These are phyloP conservation scores for Globisporangium apiculatum DNA, from an alignment of 352 stramenopile genomes.

Conservation along the genomic window DNA sequence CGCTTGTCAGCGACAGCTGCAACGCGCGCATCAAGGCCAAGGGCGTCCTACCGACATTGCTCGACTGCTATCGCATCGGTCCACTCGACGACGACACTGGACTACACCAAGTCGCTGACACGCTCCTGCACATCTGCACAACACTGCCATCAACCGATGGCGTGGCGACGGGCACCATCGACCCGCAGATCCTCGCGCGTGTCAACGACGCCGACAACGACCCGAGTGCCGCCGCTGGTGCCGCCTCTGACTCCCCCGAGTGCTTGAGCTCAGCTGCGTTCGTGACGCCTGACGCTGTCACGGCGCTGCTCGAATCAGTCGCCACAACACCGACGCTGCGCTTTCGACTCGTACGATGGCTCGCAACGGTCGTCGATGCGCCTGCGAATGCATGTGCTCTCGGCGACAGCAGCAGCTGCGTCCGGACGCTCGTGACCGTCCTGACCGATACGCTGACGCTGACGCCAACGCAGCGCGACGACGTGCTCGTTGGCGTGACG, in stretches of 20 bases:
- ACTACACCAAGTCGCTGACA: constrained; percentile 51
- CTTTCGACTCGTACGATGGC: constrained; percentile 50
- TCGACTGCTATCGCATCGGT: constrained; percentile 37
- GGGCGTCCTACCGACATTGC: constrained; percentile 25
- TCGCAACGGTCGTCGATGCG: constrained; percentile 32
- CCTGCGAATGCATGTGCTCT: constrained; percentile 32
- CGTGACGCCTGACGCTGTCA: constrained; percentile 24
- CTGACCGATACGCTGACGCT: constrained; percentile 14
- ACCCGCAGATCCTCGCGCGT: constrained; percentile 17
- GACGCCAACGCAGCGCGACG: constrained; percentile 5
- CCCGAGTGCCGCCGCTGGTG: background rate
- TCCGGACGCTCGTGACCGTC: constrained; percentile 29
- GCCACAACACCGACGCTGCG: constrained; percentile 11
- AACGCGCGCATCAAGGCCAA: constrained; percentile 30
- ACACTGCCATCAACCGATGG: background rate
- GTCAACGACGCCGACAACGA: background rate
- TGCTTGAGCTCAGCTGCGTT: constrained; percentile 20
- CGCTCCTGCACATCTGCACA: constrained; percentile 45
- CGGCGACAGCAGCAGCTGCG: constrained; percentile 18
- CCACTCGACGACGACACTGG: constrained; percentile 5
- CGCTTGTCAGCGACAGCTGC: constrained; percentile 29
- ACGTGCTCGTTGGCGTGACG: constrained; percentile 35
- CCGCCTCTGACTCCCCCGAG: background rate
- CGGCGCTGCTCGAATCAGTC: constrained; percentile 27
- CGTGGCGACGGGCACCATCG: background rate